Percentiles rank a stretch among this genome's conserved stretches.
Conservation (phyloP, 2,329 filamentous ascomycete genomes). For the Aaosphaeria arxii region DNA sequence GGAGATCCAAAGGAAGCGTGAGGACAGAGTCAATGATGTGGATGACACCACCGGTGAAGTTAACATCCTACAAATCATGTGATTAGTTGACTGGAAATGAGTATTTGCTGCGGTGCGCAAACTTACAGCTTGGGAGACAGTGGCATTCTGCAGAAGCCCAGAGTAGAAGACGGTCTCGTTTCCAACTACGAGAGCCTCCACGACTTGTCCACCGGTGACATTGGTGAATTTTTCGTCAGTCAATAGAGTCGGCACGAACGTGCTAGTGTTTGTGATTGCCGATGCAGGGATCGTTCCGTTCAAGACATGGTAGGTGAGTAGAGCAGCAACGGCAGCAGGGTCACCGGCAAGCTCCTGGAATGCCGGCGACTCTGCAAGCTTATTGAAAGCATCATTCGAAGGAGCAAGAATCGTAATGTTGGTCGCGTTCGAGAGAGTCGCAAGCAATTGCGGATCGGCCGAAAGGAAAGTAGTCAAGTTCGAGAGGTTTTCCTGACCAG, state of each 20-base stretch:
- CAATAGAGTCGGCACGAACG: constrained; percentile 50
- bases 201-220: constrained; percentile 58
- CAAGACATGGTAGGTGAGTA: constrained; percentile 59
- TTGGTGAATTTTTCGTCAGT: constrained; percentile 54
- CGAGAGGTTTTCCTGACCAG: constrained; percentile 24
- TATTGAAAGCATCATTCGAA: constrained; percentile 49
- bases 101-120: background rate
- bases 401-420: constrained; percentile 61
- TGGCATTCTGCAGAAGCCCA: constrained; percentile 50
- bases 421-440: constrained; percentile 34
- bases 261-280: constrained; percentile 38
- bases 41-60: constrained; percentile 45
- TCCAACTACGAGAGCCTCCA: constrained; percentile 45
- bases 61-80: constrained; percentile 31
- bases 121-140: constrained; percentile 50
- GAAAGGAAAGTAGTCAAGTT: constrained; percentile 36
- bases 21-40: constrained; percentile 47
- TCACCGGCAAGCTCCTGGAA: constrained; percentile 24
- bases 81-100: background rate
- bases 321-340: constrained; percentile 38
- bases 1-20: constrained; percentile 33
- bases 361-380: constrained; percentile 36
- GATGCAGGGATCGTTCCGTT: constrained; percentile 47
- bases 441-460: constrained; percentile 34
- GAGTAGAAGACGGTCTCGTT: constrained; percentile 51